Conservation (phyloP, 2,329 filamentous ascomycete species). For the Ophiostoma fasciatum region DNA sequence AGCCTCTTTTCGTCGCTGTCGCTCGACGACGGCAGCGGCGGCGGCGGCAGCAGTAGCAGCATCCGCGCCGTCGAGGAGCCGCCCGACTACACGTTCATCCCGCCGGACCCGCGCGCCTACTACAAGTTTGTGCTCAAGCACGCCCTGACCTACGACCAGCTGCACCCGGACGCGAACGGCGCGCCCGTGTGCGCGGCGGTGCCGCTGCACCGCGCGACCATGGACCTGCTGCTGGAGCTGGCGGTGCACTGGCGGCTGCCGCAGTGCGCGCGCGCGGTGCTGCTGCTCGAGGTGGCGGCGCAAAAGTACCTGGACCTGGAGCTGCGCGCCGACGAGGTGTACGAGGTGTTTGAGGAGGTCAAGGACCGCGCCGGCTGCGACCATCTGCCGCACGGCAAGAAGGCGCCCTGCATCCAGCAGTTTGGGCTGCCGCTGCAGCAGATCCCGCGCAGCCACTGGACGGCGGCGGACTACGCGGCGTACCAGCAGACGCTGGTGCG, state of each 20-base stretch:
- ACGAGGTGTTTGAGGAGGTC: conserved; percentile 66
- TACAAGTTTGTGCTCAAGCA: conserved; percentile 73
- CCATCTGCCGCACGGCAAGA: conserved; percentile 50
- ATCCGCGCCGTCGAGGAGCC: conserved; percentile 46
- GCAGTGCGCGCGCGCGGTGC: conserved; percentile 60
- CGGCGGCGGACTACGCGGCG: conserved; percentile 48
- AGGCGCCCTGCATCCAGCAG: conserved; percentile 39
- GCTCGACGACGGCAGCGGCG: conserved; percentile 28
- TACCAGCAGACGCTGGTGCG: conserved; percentile 63
- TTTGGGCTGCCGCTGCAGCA: conserved; percentile 35
- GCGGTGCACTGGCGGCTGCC: conserved; percentile 82
- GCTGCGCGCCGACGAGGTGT: conserved; percentile 65
- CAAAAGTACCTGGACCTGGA: conserved; percentile 79
- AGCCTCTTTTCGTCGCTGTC: conserved; percentile 53
- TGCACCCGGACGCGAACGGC: conserved; percentile 23
- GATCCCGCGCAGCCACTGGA: conserved; percentile 50
- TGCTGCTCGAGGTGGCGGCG: conserved; percentile 71
- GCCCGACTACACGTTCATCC: conserved; percentile 75
- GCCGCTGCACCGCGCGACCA: conserved; percentile 61
- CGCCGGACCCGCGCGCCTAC: conserved; percentile 64
- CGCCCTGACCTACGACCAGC: conserved; percentile 50
- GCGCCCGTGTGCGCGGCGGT: conserved; percentile 7
- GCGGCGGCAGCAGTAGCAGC: conserved; percentile 19
- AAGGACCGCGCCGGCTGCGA: conserved; percentile 36
- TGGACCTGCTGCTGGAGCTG: conserved; percentile 72